These are phyloP conservation scores for Buddleja alternifolia DNA, from an alignment of 257 asterid genomes.

Conservation along the genomic window DNA sequence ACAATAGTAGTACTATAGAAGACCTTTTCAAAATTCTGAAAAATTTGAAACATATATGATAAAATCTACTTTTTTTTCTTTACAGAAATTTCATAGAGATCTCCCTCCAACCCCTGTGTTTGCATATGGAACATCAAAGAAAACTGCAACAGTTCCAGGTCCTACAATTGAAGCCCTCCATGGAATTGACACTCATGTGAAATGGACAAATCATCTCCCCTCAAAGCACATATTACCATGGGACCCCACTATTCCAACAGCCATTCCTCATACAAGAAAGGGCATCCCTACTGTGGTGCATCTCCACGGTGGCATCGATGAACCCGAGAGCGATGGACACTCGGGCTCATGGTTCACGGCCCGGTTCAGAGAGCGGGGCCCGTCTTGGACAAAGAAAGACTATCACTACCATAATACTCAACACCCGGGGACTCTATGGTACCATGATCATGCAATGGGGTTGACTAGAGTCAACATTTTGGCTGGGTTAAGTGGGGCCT, in stretches of 20 bases:
- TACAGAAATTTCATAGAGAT: slow-evolving; percentile 85
- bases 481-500: slow-evolving; percentile 83
- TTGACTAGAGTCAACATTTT: slow-evolving; percentile 83
- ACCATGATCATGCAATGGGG: slow-evolving; percentile 95
- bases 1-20: no score
- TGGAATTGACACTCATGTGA: slow-evolving; percentile 52
- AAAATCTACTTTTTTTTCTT: background rate
- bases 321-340: slow-evolving; percentile 76
- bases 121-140: slow-evolving; percentile 63
- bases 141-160: slow-evolving; percentile 76
- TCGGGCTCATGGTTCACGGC: slow-evolving; percentile 72
- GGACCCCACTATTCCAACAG: slow-evolving; percentile 86
- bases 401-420: slow-evolving; percentile 71
- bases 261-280: slow-evolving; percentile 40
- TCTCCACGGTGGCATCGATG: slow-evolving; percentile 81
- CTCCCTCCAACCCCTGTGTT: slow-evolving; percentile 71
- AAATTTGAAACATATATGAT: no score
- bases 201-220: slow-evolving; percentile 76
- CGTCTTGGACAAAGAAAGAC: slow-evolving; percentile 51
- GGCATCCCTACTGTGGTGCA: slow-evolving; percentile 92
- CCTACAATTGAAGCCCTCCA: slow-evolving; percentile 86
- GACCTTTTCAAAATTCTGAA: no score
- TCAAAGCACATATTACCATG: slow-evolving; percentile 81
- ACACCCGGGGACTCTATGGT: slow-evolving; percentile 90
- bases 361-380: slow-evolving; percentile 55